phyloP scores from a whole-genome alignment of 2,329 filamentous ascomycete genomes.

The Verticillium nonalfalfae region DNA sequence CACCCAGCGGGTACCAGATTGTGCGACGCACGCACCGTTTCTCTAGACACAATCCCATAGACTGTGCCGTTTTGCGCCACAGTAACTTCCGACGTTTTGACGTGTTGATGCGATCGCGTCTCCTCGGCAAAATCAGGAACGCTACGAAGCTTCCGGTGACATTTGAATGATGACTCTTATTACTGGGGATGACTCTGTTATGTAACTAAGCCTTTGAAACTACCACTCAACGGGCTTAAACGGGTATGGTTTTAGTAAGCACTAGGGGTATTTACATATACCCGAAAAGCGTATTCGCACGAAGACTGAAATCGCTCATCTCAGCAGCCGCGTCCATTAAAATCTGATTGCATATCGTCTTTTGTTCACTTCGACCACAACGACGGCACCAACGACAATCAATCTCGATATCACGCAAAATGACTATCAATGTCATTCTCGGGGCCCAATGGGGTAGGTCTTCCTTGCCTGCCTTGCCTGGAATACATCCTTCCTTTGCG shows the following conservation, averaged over 20 bases:
- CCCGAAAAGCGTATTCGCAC: background rate
- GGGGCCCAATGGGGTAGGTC: conserved; percentile 2
- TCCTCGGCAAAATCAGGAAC: background rate
- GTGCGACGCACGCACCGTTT: no score
- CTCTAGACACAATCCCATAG: background rate
- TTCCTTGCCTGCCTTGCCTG: conserved; percentile 8
- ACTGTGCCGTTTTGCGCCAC: background rate
- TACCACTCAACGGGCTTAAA: background rate
- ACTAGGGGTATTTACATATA: background rate
- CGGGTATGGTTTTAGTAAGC: background rate
- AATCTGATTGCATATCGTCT: background rate
- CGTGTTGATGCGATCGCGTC: background rate
- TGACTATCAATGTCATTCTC: background rate
- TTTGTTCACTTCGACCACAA: conserved; percentile 9
- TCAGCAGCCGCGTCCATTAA: background rate
- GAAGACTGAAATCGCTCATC: background rate
- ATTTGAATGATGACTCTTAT: background rate
- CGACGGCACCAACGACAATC: conserved; percentile 8
- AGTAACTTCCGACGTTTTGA: background rate
- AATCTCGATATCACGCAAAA: conserved; percentile 11
- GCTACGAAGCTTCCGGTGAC: background rate
- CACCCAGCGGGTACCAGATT: no score
- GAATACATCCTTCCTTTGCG: conserved; percentile 6
- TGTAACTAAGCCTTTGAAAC: background rate
- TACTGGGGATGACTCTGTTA: background rate